Evolutionary conservation across 352 stramenopile species (phyloP), one percentile per base, ranked within the genome.

Genomic region (Pythium plurisporium): DNA sequence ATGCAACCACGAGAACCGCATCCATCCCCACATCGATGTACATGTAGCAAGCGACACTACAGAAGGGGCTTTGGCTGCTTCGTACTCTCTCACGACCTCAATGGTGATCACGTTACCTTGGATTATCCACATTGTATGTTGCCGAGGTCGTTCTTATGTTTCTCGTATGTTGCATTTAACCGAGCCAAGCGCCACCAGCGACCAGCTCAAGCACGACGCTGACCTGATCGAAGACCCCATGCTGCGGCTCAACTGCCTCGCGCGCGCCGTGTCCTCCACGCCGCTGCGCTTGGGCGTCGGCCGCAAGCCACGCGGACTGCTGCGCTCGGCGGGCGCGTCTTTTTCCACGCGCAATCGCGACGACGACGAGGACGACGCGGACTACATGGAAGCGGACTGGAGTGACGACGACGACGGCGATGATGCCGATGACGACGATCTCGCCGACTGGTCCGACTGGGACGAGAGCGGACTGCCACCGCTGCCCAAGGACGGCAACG

Each of bases 161-260:
- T 49, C 42, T 6, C 17, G 25, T 36, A 34, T 27, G 59, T 58
- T 67, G 49, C 50, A 20, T 5, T 25, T 43, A 54, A 46, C 23
- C 27, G 36, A 65, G 43, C 43, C 59, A 56, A 65, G 57, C 48
- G 40, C 43, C 43, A 53, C 58, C 37, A 65, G 37, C 44, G 41
- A 49, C 17, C 5, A 49, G 30, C 42, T 50, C 29, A 27, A 14
- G 14, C 29, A 19, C 4, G 9, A 49, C 22, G 17, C 44, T 7
- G 12, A 27, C 5, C 26, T 34, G 22, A 49, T 36, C 23, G 31
- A 31, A 53, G n/a, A n/a, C n/a, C n/a, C 25, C 15, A 87, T 91
- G 80, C 58, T 88, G 69, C 76, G 76, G 1, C 68, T 89, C 64
- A 74, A 71, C 17, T 65, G 65, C 20, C 64, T 89, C 47, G 55